Evolutionary conservation across 441 rosid species (phyloP).

Genomic region (Populus trichocarpa): DNA sequence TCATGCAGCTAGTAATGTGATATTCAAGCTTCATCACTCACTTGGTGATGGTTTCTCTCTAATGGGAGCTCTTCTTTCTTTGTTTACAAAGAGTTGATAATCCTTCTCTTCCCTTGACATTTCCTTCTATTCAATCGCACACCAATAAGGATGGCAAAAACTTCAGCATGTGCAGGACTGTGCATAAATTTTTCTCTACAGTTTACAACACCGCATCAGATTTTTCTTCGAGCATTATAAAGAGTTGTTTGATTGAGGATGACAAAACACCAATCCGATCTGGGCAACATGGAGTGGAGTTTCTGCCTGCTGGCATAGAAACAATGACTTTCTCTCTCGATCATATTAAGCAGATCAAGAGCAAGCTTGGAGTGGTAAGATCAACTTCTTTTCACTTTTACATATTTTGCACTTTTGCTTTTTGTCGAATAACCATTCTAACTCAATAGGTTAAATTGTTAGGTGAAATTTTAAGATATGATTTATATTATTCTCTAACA

Average conservation of each 20-base stretch:
- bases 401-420: not conserved
- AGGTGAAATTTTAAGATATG: fast-evolving
- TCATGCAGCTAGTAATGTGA: slow-evolving; percentile 28
- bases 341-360: slow-evolving; percentile 37
- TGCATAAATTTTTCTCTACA: not conserved
- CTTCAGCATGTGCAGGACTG: not conserved
- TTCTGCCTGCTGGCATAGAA: slow-evolving; percentile 23
- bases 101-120: slow-evolving; percentile 35
- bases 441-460: too few relatives aligned
- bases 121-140: slow-evolving; percentile 26
- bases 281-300: slow-evolving; percentile 27
- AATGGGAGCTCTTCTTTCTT: slow-evolving; percentile 48
- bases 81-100: slow-evolving; percentile 38
- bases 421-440: too few relatives aligned
- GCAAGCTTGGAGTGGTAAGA: slow-evolving; percentile 41
- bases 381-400: not conserved
- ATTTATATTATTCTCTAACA: too few relatives aligned
- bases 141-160: not conserved
- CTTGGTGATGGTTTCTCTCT: slow-evolving; percentile 48
- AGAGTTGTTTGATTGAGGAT: slow-evolving; percentile 35
- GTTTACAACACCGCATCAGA: slow-evolving; percentile 19
- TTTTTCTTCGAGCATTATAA: slow-evolving; percentile 25
- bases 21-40: slow-evolving; percentile 46
- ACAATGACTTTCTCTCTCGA: slow-evolving; percentile 37
- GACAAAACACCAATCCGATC: slow-evolving; percentile 31